These are phyloP conservation scores for Elsinoe necatrix DNA, from an alignment of 2,329 filamentous ascomycete species.

Conservation along the genomic window DNA sequence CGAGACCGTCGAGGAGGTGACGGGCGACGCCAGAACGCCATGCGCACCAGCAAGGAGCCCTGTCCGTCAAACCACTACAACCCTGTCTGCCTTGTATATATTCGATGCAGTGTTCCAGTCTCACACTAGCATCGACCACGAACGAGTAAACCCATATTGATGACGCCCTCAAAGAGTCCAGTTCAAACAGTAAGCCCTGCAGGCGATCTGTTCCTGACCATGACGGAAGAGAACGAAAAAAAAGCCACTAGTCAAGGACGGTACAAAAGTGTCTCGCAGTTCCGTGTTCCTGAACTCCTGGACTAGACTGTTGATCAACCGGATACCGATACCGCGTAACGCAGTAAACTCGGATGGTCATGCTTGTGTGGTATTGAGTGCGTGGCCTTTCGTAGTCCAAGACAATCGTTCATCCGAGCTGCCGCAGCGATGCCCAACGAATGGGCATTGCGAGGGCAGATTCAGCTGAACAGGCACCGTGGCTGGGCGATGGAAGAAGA, in stretches of 20 bases:
- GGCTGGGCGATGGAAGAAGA: slow-evolving; percentile 1
- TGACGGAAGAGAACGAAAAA: not conserved
- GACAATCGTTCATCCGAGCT: slow-evolving; percentile 9
- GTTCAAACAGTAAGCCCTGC: slow-evolving; percentile 5
- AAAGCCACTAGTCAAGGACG: not conserved
- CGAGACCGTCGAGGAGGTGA: not conserved
- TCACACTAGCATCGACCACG: slow-evolving; percentile 1
- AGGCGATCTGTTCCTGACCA: not conserved
- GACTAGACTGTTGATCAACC: not conserved
- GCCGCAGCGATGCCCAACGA: slow-evolving; percentile 1
- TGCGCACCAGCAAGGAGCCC: not conserved
- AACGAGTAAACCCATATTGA: not conserved
- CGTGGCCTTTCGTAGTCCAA: slow-evolving; percentile 12
- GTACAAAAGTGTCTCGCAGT: not conserved
- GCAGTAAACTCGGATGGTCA: not conserved
- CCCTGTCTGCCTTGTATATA: not conserved
- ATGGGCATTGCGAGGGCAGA: not conserved
- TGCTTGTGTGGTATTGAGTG: not conserved
- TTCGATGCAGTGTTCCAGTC: slow-evolving; percentile 4
- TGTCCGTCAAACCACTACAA: not conserved
- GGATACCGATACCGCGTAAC: not conserved
- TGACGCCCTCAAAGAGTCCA: not conserved
- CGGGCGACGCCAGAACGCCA: not conserved
- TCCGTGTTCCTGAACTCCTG: slow-evolving; percentile 1
- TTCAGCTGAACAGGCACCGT: slow-evolving; percentile 7